These are phyloP conservation scores for Kwoniella mangroviensis DNA, from an alignment of 768 basidiomycete genomes.

Conservation along the genomic window DNA sequence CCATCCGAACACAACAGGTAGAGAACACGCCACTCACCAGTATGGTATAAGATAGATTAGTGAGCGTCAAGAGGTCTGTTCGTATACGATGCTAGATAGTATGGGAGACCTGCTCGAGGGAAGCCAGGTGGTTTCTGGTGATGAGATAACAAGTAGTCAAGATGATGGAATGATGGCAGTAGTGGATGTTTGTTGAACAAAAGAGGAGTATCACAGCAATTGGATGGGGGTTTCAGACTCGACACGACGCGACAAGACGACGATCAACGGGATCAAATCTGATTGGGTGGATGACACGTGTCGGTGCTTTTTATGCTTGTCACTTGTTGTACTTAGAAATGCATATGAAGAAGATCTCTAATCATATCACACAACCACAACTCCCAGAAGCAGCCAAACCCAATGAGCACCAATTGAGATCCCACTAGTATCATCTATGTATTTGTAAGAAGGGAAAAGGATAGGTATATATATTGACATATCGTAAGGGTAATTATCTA, in stretches of 20 bases:
- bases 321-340: no score
- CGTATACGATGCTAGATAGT: not conserved
- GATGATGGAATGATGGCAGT: not conserved
- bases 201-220: not conserved
- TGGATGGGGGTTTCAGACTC: no score
- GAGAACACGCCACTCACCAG: slow-evolving; percentile 11
- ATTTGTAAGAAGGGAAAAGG: no score
- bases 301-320: no score
- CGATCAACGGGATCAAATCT: not conserved
- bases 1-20: not conserved
- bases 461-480: no score
- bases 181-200: not conserved
- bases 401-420: no score
- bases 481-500: no score
- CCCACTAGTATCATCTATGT: no score
- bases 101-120: slow-evolving; percentile 21
- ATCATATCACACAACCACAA: no score
- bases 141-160: not conserved
- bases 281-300: no score
- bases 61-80: slow-evolving; percentile 21
- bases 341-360: no score
- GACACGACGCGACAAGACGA: not conserved
- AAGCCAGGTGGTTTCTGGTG: not conserved
- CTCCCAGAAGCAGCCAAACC: no score
- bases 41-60: not conserved